Evolutionary conservation across 2,329 filamentous ascomycete genomes (phyloP).

Genomic region (Aspergillus floridensis): DNA sequence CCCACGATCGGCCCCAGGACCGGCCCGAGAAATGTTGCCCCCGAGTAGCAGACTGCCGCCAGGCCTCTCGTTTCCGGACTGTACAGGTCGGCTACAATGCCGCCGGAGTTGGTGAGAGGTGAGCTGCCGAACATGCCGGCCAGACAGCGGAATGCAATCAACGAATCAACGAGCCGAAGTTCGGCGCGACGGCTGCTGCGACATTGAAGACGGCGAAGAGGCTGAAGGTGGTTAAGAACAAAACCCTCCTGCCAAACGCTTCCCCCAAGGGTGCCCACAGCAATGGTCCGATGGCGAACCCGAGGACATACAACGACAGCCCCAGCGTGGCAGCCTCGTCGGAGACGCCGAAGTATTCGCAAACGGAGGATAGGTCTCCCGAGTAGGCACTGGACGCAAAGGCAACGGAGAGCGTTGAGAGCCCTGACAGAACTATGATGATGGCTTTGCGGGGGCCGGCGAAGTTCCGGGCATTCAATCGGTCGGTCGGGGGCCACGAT

Average conservation of each 20-base stretch:
- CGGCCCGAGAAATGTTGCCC: constrained; percentile 27
- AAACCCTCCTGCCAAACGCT: no score
- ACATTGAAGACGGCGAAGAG: no score
- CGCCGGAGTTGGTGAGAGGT: no score
- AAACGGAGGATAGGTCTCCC: constrained; percentile 23
- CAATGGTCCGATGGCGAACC: constrained; percentile 37
- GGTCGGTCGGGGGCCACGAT: constrained; percentile 30
- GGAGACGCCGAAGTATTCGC: constrained; percentile 27
- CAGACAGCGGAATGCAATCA: no score
- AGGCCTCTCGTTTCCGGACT: no score
- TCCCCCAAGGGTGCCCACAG: constrained; percentile 29
- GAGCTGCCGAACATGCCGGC: no score
- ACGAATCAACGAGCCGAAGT: no score
- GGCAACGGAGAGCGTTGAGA: constrained; percentile 28
- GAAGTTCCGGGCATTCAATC: constrained; percentile 31
- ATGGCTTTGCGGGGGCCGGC: constrained; percentile 26
- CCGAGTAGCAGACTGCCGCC: no score
- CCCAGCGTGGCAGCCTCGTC: constrained; percentile 31
- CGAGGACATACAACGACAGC: constrained; percentile 38
- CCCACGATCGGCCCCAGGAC: no score
- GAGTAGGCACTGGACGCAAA: constrained; percentile 32
- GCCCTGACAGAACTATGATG: constrained; percentile 23
- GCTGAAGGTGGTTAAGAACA: no score
- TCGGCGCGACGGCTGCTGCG: no score
- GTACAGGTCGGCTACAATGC: no score